phyloP scores from a whole-genome alignment of 2,329 filamentous ascomycete species.

The Arthroderma sp. region DNA sequence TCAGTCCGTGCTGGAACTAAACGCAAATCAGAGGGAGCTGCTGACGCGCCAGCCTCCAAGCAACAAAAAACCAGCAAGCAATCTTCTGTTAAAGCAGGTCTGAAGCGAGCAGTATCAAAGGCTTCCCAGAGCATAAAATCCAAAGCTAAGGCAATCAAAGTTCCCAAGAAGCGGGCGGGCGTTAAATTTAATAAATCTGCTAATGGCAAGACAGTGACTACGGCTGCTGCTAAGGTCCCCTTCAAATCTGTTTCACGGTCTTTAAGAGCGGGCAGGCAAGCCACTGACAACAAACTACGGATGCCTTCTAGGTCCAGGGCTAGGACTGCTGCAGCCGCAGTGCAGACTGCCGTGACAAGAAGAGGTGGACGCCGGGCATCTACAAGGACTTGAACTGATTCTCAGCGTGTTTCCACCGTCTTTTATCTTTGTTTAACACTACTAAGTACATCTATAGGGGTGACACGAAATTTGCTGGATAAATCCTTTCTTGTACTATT shows the following conservation, averaged over 20 bases:
- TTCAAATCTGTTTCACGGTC: not conserved
- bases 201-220: not conserved
- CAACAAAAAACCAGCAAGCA: conserved; percentile 19
- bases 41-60: conserved; percentile 21
- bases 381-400: not conserved
- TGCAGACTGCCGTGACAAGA: not conserved
- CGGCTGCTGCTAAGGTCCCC: not conserved
- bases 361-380: not conserved
- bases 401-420: not conserved
- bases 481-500: not conserved
- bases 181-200: conserved; percentile 7
- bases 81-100: conserved; percentile 24
- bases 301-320: conserved; percentile 10
- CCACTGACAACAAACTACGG: not conserved
- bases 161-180: not conserved
- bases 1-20: conserved; percentile 20
- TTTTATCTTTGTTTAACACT: not conserved
- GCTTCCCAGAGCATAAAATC: conserved; percentile 9
- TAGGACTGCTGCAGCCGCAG: not conserved
- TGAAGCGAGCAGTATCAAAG: conserved; percentile 24
- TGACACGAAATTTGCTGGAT: too few relatives aligned
- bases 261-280: not conserved
- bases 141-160: not conserved
- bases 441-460: not conserved
- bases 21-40: conserved; percentile 22